phyloP scores from a whole-genome alignment of 2,329 filamentous ascomycete species.

The Phaeosphaeriaceae sp. region DNA sequence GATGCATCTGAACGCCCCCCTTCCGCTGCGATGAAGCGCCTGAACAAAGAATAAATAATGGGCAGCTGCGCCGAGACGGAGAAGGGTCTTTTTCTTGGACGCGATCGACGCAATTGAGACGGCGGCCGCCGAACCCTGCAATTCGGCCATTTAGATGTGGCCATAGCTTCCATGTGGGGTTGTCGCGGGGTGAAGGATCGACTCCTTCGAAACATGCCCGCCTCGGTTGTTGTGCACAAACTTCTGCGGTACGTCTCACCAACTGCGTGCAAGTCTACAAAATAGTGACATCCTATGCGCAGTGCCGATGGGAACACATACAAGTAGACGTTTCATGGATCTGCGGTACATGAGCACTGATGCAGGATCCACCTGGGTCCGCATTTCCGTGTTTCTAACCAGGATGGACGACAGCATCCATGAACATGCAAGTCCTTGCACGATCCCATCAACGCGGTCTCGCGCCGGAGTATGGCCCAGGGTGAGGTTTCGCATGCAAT shows the following conservation, averaged over 20 bases:
- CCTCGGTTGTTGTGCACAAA: background rate
- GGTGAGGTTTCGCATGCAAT: background rate
- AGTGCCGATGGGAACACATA: background rate
- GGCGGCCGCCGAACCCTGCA: slow-evolving; percentile 11
- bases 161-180: slow-evolving; percentile 23
- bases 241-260: background rate
- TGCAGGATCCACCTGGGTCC: slow-evolving; percentile 15
- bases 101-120: slow-evolving; percentile 26
- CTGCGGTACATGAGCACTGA: background rate
- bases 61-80: slow-evolving; percentile 27
- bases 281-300: background rate
- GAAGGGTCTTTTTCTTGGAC: slow-evolving; percentile 19
- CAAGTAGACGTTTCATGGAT: background rate
- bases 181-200: slow-evolving; percentile 13
- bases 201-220: slow-evolving; percentile 7
- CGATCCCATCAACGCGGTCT: background rate
- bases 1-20: background rate
- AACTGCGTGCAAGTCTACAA: background rate
- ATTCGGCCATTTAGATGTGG: slow-evolving; percentile 15
- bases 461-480: background rate
- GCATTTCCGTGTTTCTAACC: background rate
- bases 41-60: slow-evolving; percentile 17
- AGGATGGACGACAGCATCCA: background rate
- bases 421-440: background rate
- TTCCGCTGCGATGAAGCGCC: slow-evolving; percentile 6